Evolutionary conservation across 2,329 filamentous ascomycete genomes (phyloP), one percentile per base, ranked within the genome.

Genomic region (Claviceps sp.): DNA sequence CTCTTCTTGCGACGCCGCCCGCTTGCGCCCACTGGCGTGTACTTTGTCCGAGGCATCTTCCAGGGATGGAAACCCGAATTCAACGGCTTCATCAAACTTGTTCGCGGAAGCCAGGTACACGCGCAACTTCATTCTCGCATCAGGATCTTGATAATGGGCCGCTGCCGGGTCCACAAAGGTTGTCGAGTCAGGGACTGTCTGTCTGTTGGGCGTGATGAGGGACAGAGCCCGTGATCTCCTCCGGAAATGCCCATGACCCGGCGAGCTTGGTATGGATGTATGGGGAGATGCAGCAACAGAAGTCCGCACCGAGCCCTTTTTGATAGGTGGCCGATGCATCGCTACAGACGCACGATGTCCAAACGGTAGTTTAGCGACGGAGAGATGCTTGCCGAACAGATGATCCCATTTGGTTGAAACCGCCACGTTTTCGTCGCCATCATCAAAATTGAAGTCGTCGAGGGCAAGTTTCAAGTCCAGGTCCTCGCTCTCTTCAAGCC

Each of bases 61-160:
- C 38, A 73, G 72, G 0, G 83, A 81, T 0, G 89, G 88, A 60
- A 96, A 97, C 0, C 91, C 91, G 66, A 94, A 96, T 64, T 95
- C 87, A 50, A 97, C 79, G 1, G 88, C 89, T 67, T 97, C 91
- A 63, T 97, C 91, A 59, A 97, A 97, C 64, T 95, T 95, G 58
- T 95, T 87, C 1, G 90, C 86, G 1, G 89, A 95, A 7, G 87
- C 86, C 20, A 95, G 78, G 61, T 90, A 95, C 6, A 88, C 82
- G 13, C 89, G 82, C 20, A 97, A 73, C 68, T 94, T 95, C 59
- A 88, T 75, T 37, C 91, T 80, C 40, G 90, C 88, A 63, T 95
- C 87, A 0, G 89, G 88, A 59, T 96, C 89, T 64, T 88, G 87
- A 62, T 95, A 96, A 68, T 95, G 86, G 39, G 86, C 80, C 4